These are phyloP conservation scores for Cyamopsis tetragonoloba DNA, from an alignment of 306 rosid species.

Conservation along the genomic window DNA sequence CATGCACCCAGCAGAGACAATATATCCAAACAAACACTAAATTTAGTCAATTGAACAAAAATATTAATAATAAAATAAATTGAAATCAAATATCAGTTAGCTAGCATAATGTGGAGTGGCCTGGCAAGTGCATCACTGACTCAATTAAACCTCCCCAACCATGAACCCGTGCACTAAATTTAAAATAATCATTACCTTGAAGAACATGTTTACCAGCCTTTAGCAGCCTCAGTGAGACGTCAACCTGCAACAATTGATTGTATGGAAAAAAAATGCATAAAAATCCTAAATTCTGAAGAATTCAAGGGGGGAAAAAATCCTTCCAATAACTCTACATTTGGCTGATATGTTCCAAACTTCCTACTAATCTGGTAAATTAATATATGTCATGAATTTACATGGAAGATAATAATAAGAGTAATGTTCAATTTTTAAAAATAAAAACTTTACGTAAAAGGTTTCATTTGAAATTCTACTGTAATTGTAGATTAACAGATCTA, in stretches of 20 bases:
- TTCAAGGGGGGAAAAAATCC: not conserved
- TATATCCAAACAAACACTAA: constrained; percentile 27
- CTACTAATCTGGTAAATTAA: not conserved
- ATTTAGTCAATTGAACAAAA: constrained; percentile 30
- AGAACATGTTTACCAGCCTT: constrained; percentile 92
- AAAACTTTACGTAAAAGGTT: too few species aligned
- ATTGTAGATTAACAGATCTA: not conserved
- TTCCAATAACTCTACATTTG: constrained; percentile 1
- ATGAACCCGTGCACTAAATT: not conserved
- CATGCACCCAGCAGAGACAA: constrained; percentile 35
- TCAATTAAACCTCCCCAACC: not conserved
- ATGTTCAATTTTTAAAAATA: too few species aligned
- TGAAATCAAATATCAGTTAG: not conserved
- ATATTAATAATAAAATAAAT: not conserved
- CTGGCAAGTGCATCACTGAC: not conserved
- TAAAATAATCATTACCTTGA: constrained; percentile 57
- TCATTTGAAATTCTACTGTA: not conserved
- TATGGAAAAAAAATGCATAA: not conserved
- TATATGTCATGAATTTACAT: not conserved
- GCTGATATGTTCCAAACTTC: not conserved
- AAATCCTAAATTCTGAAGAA: not conserved
- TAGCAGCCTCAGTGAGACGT: constrained; percentile 63
- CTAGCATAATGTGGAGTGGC: not conserved
- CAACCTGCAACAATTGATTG: constrained; percentile 53
- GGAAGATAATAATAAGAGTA: not conserved